Percentiles rank a stretch among this genome's conserved stretches.
These are phyloP conservation scores for Lactarius evosmus DNA, from an alignment of 768 basidiomycete species.

Conservation along the genomic window DNA sequence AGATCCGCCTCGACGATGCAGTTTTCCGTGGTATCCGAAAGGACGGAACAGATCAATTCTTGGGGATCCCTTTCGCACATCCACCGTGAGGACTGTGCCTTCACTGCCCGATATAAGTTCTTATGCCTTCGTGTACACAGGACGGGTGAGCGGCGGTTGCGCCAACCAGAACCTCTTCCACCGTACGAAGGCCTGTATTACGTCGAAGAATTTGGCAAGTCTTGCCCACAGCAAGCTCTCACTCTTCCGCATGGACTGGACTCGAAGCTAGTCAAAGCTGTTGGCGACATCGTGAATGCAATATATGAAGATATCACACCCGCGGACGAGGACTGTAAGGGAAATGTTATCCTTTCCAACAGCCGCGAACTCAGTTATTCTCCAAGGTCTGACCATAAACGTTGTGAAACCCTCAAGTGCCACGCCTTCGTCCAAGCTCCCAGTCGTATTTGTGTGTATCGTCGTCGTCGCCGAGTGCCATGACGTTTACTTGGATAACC, in stretches of 20 bases:
- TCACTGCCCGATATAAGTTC: no score
- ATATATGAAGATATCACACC: constrained; percentile 15
- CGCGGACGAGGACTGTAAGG: constrained; percentile 29
- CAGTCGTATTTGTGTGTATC: constrained; percentile 30
- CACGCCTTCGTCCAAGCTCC: constrained; percentile 21
- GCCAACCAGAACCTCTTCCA: constrained; percentile 30
- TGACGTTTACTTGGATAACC: not conserved
- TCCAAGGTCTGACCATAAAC: constrained; percentile 31
- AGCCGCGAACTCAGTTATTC: not conserved
- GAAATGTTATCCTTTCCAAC: not conserved
- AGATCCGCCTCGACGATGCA: constrained; percentile 33
- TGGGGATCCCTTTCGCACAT: constrained; percentile 43
- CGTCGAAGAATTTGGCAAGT: constrained; percentile 27
- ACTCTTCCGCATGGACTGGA: constrained; percentile 13
- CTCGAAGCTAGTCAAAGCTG: not conserved
- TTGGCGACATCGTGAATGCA: not conserved
- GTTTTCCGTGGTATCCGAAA: constrained; percentile 32
- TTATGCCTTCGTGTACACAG: constrained; percentile 25
- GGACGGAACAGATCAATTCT: constrained; percentile 34
- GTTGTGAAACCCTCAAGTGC: constrained; percentile 27
- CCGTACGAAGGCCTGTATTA: constrained; percentile 27
- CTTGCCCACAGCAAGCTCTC: constrained; percentile 32
- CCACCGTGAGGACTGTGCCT: constrained; percentile 36
- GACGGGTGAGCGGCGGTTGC: constrained; percentile 39
- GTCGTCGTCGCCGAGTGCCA: not conserved